phyloP scores from a whole-genome alignment of 345 rosid genomes.

The Punica granatum region DNA sequence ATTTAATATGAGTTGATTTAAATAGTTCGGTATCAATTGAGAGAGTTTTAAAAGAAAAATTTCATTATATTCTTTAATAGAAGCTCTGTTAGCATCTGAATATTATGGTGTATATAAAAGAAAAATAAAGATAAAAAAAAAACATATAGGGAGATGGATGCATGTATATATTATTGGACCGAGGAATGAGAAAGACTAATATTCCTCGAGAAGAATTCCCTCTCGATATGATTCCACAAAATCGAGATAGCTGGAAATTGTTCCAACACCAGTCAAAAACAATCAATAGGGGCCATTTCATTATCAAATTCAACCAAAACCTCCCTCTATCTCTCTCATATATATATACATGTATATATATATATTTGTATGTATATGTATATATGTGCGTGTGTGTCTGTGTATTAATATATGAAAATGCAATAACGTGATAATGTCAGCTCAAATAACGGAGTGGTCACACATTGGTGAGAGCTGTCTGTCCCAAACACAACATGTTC shows the following conservation, averaged over 20 bases:
- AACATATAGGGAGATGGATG: no score
- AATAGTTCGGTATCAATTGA: no score
- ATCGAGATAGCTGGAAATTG: constrained; percentile 2
- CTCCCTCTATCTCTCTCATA: not conserved
- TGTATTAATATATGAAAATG: not conserved
- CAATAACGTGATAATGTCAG: constrained; percentile 20
- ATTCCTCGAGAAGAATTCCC: not conserved
- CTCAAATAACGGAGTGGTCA: constrained; percentile 16
- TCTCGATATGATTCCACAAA: not conserved
- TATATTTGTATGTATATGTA: no score
- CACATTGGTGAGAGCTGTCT: constrained; percentile 17
- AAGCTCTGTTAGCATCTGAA: no score
- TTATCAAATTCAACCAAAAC: not conserved
- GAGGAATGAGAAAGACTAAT: not conserved
- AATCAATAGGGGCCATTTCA: not conserved
- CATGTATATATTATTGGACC: not conserved
- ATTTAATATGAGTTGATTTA: no score
- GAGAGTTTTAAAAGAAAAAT: no score
- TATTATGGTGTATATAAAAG: no score
- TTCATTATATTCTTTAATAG: no score
- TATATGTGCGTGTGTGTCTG: not conserved
- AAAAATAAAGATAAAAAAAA: no score
- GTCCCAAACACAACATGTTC: constrained; percentile 26
- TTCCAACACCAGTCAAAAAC: constrained; percentile 2
- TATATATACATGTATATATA: not conserved